Conservation (phyloP, 805 yeast genomes). For the Pichia cephalocereana region DNA sequence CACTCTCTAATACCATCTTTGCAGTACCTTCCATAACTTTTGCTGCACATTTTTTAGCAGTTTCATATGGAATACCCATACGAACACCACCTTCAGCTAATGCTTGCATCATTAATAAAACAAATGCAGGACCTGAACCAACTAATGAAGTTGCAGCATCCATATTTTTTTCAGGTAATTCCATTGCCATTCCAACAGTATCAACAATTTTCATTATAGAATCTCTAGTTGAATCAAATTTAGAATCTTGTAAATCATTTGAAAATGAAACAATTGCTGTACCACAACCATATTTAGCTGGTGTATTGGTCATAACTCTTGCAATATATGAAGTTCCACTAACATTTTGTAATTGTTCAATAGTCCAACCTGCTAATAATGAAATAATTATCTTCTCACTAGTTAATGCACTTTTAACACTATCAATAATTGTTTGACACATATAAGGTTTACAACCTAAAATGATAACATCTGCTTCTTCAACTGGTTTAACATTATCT, state of each 20-base stretch:
- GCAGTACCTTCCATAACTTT: constrained; percentile 94
- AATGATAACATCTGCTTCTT: constrained; percentile 57
- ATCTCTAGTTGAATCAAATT: constrained; percentile 37
- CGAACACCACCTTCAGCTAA: constrained; percentile 89
- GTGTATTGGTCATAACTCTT: constrained; percentile 97
- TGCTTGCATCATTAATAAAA: constrained; percentile 80
- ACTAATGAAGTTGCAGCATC: constrained; percentile 93
- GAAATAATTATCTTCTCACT: constrained; percentile 45
- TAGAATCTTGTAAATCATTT: constrained; percentile 11
- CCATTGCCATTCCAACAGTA: constrained; percentile 59
- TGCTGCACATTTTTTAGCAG: constrained; percentile 79
- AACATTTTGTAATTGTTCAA: constrained; percentile 44
- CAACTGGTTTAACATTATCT: constrained; percentile 50
- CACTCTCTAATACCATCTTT: constrained; percentile 74
- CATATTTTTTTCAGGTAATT: constrained; percentile 83
- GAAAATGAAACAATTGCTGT: constrained; percentile 88
- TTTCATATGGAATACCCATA: constrained; percentile 84
- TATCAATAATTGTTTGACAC: constrained; percentile 48
- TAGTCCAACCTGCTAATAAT: constrained; percentile 87
- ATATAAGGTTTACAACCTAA: constrained; percentile 86
- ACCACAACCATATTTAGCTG: constrained; percentile 87
- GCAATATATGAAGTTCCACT: constrained; percentile 52
- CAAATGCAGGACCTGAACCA: constrained; percentile 97
- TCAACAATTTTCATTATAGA: constrained; percentile 44
- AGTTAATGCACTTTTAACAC: constrained; percentile 37